Conservation (phyloP, 306 rosid genomes). For the Quercus glauca region DNA sequence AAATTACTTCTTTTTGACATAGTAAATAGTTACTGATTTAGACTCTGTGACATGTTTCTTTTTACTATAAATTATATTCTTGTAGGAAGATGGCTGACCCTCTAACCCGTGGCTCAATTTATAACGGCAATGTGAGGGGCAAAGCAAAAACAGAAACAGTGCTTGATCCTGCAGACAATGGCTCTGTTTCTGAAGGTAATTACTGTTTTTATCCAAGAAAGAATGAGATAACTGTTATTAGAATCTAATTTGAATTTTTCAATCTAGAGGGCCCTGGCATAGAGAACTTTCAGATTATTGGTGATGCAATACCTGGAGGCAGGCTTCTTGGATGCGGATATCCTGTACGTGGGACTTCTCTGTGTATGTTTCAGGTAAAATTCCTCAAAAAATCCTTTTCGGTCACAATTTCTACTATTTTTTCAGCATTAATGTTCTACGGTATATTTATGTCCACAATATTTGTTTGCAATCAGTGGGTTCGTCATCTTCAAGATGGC, state of each 20-base stretch:
- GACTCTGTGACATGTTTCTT: background rate
- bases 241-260: slow-evolving; percentile 19
- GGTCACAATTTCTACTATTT: slow-evolving; percentile 7
- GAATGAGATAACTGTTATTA: slow-evolving; percentile 1
- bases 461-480: slow-evolving; percentile 67
- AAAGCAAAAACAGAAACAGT: slow-evolving; percentile 24
- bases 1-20: background rate
- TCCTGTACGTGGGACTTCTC: slow-evolving; percentile 82
- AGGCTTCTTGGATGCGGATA: slow-evolving; percentile 95
- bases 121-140: slow-evolving; percentile 27
- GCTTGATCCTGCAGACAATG: slow-evolving; percentile 28
- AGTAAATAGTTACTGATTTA: background rate
- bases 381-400: slow-evolving; percentile 13
- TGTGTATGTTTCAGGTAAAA: slow-evolving; percentile 96
- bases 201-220: slow-evolving; percentile 2
- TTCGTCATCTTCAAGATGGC: slow-evolving; percentile 95
- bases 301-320: slow-evolving; percentile 84
- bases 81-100: slow-evolving; percentile 49
- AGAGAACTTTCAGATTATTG: slow-evolving; percentile 85
- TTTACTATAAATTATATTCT: slow-evolving; percentile 28
- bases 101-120: slow-evolving; percentile 29
- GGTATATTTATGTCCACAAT: slow-evolving; percentile 14
- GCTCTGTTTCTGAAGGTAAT: slow-evolving; percentile 54
- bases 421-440: background rate
- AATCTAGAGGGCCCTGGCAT: slow-evolving; percentile 76